Conservation (phyloP, 306 rosid species). For the Medicago truncatula region DNA sequence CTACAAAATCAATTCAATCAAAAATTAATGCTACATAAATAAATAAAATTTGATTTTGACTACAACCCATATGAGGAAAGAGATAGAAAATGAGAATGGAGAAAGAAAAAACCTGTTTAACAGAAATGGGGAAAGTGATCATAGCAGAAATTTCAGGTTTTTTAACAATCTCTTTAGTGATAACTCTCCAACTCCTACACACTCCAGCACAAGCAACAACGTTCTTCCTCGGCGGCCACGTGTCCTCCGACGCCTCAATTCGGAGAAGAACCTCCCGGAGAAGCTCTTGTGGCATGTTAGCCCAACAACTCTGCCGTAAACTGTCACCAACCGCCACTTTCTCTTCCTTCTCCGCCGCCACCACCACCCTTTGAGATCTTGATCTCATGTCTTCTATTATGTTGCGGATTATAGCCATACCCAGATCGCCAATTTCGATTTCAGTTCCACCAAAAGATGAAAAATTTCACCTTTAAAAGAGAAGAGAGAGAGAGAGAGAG, state of each 20-base stretch:
- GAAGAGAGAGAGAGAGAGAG: not conserved
- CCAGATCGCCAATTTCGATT: not conserved
- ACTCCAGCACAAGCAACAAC: conserved; percentile 97
- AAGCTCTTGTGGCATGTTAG: conserved; percentile 93
- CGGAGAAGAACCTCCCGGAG: conserved; percentile 78
- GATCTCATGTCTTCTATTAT: conserved; percentile 80
- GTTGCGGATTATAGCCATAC: conserved; percentile 61
- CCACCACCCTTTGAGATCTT: conserved; percentile 73
- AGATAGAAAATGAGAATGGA: not conserved
- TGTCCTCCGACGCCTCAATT: conserved; percentile 76
- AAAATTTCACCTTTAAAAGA: conserved; percentile 1
- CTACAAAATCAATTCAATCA: too few relatives aligned
- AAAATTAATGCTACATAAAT: too few relatives aligned
- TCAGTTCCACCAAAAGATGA: not conserved
- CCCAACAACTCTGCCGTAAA: conserved; percentile 81
- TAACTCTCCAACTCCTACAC: conserved; percentile 86
- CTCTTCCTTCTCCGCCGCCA: conserved; percentile 21
- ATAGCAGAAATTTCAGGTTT: conserved; percentile 70
- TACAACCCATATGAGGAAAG: not conserved
- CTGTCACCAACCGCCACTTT: conserved; percentile 40
- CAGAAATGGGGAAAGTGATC: conserved; percentile 90
- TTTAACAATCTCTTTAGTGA: conserved; percentile 82
- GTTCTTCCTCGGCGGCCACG: conserved; percentile 85
- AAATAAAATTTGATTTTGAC: not conserved
- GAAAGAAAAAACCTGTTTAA: conserved; percentile 72